Conservation (phyloP, 2,329 filamentous ascomycete species). For the Aspergillus novoparasiticus region DNA sequence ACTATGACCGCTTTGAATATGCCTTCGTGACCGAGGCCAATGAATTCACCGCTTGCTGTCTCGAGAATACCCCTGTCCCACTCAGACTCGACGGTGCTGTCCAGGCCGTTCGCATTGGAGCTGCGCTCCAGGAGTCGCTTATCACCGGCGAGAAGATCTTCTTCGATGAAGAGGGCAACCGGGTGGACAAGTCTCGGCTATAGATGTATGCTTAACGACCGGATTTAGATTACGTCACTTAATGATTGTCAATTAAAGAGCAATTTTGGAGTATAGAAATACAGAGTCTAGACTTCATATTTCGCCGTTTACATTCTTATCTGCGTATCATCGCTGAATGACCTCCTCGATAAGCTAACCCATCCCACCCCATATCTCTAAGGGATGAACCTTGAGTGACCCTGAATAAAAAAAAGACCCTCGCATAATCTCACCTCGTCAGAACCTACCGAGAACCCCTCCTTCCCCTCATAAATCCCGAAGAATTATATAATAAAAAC, state of each 20-base stretch:
- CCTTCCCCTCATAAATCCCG: neutral
- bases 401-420: neutral
- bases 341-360: no score
- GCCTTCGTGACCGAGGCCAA: conserved; percentile 67
- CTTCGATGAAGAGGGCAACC: conserved; percentile 59
- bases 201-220: conserved; percentile 7
- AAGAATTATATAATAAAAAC: neutral
- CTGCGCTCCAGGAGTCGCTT: conserved; percentile 60
- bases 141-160: conserved; percentile 58
- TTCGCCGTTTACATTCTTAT: neutral
- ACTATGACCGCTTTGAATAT: conserved; percentile 66
- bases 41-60: conserved; percentile 62
- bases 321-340: neutral
- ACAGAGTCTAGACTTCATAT: neutral
- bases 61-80: conserved; percentile 59
- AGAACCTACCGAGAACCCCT: neutral
- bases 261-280: neutral
- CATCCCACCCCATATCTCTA: neutral
- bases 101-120: conserved; percentile 60
- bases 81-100: conserved; percentile 62
- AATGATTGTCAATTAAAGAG: neutral
- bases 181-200: conserved; percentile 38
- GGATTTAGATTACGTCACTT: neutral
- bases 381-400: neutral
- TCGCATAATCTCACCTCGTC: neutral